Base-by-base conservation (phyloP, 352 stramenopile genomes). In the Thraustochytrium striatum region DNA sequence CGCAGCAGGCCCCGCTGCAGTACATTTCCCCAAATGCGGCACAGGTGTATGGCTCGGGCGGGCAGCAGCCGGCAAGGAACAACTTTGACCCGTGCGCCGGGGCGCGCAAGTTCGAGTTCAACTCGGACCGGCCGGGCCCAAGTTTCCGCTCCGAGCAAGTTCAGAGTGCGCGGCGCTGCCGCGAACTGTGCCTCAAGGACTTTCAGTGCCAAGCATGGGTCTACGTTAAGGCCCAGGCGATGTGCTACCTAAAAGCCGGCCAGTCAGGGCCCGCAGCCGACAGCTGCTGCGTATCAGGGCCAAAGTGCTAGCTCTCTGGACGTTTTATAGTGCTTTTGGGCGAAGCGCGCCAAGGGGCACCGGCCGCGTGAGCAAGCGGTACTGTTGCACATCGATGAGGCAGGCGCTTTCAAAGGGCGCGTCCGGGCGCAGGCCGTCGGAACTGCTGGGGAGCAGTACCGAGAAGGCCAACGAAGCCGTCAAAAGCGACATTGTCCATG, bases 181-280 rank as follows among this genome's bases (percentile, higher is more conserved):
- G 65, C 35, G 3, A 75, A 30, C 41, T 75, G n/a, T 75, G 65
- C 39, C 32, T 55, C 21, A 21, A 7, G 16, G 65, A 75, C 9
- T 75, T 55, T n/a, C 39, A 38, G 7, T 75, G 65, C 65, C 61
- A 38, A 70, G 65, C 65, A 3, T 75, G 39, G 41, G 65, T 75
- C 1, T 75, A 75, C 52, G 50, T 38, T 28, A 75, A 75, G 50
- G 16, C 65, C 11, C 41, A 62, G 30, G 65, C 65, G 16, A 75
- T 75, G 65, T 75, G 65, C 36, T 75, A 55, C 25, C 52, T 75
- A 7, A 75, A 75, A 25, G 65, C 43, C 9, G 32, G 9, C 3
- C 65, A 75, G 32, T 43, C n/a, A 11, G 30, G 41, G 36, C 3
- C 65, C n/a, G 30, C 43, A 25, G 41, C n/a, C 11, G 36, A 13